Conservation (phyloP, 169 alveolate genomes). For the Eimeria mitis region DNA sequence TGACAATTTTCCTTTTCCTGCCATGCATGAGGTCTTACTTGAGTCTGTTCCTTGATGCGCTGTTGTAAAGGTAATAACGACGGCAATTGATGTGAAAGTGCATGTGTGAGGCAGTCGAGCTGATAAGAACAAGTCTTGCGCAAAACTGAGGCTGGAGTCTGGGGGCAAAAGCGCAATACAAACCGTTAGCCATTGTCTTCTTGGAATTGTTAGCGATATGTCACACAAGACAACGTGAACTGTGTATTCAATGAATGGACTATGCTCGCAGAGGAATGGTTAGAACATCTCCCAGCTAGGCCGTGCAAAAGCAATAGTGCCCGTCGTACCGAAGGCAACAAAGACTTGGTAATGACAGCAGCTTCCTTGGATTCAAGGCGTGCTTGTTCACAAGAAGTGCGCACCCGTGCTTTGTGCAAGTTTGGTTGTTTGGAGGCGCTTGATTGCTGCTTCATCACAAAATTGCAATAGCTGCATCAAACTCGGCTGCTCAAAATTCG, state of each 20-base stretch:
- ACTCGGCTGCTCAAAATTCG: background rate
- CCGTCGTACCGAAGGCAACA: background rate
- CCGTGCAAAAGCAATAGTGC: background rate
- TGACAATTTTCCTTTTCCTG: background rate
- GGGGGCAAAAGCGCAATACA: background rate
- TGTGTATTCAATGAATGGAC: background rate
- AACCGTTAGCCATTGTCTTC: background rate
- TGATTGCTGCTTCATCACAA: background rate
- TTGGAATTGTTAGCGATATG: background rate
- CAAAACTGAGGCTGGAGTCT: conserved; percentile 22
- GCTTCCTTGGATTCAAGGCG: conserved; percentile 1
- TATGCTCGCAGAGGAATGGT: background rate
- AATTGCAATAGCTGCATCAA: background rate
- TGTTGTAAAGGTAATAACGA: conserved; percentile 28
- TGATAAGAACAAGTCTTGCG: conserved; percentile 27
- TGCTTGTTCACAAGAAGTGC: too few species aligned
- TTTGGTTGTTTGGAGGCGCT: background rate
- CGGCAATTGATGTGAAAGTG: conserved; percentile 28
- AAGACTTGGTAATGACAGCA: background rate
- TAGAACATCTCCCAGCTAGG: background rate
- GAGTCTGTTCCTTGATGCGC: conserved; percentile 47
- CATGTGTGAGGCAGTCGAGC: conserved; percentile 44
- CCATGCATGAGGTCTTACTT: background rate
- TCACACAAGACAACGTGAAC: background rate
- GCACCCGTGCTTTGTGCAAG: background rate